Evolutionary conservation across 2,329 filamentous ascomycete genomes (phyloP).

Genomic region (Alternaria ventricosa): DNA sequence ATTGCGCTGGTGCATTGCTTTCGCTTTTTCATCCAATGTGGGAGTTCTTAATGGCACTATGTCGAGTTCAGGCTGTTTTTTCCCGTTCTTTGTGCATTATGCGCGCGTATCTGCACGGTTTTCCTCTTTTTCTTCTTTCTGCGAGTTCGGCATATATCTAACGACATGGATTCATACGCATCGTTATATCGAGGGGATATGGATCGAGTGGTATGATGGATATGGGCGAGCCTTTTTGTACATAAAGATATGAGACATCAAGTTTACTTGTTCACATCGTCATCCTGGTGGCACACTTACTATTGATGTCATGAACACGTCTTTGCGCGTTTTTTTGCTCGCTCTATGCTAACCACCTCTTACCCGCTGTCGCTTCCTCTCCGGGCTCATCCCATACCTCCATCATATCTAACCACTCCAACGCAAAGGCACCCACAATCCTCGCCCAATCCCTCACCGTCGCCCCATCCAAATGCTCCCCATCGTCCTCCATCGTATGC

Average conservation of each 20-base stretch:
- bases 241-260: slow-evolving; percentile 13
- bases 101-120: neutral
- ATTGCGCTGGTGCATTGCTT: slow-evolving; percentile 45
- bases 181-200: slow-evolving; percentile 11
- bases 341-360: neutral
- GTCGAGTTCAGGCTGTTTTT: slow-evolving; percentile 12
- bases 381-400: slow-evolving; percentile 46
- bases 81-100: slow-evolving; percentile 14
- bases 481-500: slow-evolving; percentile 86
- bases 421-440: slow-evolving; percentile 81
- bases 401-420: slow-evolving; percentile 90
- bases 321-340: neutral
- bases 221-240: slow-evolving; percentile 17
- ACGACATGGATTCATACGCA: slow-evolving; percentile 14
- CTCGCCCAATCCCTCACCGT: slow-evolving; percentile 88
- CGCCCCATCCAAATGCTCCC: slow-evolving; percentile 77
- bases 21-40: slow-evolving; percentile 20
- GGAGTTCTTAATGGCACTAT: slow-evolving; percentile 11
- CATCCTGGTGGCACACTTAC: neutral
- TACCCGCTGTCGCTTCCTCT: neutral
- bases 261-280: neutral
- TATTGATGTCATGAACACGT: neutral
- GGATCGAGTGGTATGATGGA: slow-evolving; percentile 7
- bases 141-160: slow-evolving; percentile 10
- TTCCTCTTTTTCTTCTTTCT: neutral